Base-by-base conservation (phyloP, 1,284 basidiomycete genomes). In the Marasmius sp. region DNA sequence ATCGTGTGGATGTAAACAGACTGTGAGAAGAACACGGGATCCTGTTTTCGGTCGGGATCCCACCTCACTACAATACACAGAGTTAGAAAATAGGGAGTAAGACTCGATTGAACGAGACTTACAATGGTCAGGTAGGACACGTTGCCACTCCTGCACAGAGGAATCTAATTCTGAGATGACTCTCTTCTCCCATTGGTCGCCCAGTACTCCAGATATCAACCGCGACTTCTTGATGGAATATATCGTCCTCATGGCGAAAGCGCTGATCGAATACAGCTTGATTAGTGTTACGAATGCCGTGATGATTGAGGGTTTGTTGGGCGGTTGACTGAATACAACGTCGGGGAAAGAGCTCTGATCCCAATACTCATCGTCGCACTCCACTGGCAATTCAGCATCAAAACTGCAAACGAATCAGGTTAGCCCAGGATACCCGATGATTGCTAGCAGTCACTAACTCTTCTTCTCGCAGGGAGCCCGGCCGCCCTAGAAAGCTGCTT, bases 381-480 rank as follows among this genome's bases (percentile, higher is more conserved):
- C 79, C 9, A 80, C 67, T 0, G 83, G 82, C 49, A 78, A 77
- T 58, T 83, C 81, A 9, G 82, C 73, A 65, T 87, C 85, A 66
- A 83, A 81, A 67, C 79, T 80, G 61, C 22, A 54, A 36, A 37
- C 45, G 36, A 6, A 37, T 54, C 7, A 54, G 52, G 36, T 8
- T 16, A 37, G 9, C 37, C 20, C n/a, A n/a, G 22, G 61, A 27
- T 16, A 27, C 34, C 41, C 18, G 36, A 47, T 33, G 36, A 49
- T 18, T 14, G 36, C 48, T 58, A 20, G 48, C 16, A 16, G 8
- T 36, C 5, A 72, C 79, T 60, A 62, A 83, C 82, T 88, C 86
- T 66, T 86, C 84, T 64, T 88, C 85, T 55, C 85, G 82, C 18
- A 88, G 77, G 2, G 82, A 81, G 57, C 85, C 80, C 1, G 86